Conservation (phyloP, 2,329 filamentous ascomycete species). For the Fusarium brachygibbosum region DNA sequence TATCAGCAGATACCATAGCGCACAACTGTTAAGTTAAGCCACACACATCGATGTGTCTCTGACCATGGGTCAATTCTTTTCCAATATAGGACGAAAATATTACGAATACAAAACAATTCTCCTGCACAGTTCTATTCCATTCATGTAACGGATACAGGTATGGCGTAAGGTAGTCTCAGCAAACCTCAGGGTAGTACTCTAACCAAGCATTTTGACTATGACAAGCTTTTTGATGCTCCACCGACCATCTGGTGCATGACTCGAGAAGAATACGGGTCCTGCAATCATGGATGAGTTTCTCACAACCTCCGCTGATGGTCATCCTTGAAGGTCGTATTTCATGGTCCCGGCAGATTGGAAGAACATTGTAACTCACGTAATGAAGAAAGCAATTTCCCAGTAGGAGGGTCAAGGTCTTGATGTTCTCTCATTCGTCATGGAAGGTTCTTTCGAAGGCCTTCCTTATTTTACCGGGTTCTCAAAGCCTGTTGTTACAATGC, state of each 20-base stretch:
- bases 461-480: background rate
- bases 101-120: background rate
- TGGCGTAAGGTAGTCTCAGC: background rate
- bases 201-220: background rate
- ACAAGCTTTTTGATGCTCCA: background rate
- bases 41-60: rapidly evolving
- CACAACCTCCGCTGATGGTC: background rate
- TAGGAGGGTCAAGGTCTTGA: background rate
- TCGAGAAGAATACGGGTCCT: background rate
- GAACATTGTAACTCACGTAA: background rate
- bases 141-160: background rate
- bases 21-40: background rate
- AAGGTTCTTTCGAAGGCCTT: background rate
- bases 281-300: background rate
- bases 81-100: background rate
- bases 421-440: background rate
- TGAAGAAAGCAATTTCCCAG: background rate
- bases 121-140: background rate
- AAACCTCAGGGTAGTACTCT: background rate
- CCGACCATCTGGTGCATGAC: background rate
- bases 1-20: rapidly evolving
- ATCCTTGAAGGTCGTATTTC: background rate
- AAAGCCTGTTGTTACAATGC: background rate
- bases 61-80: background rate
- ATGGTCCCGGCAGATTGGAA: background rate